Conservation (phyloP, 1,139 yeast species). For the Debaryomyces sp. region DNA sequence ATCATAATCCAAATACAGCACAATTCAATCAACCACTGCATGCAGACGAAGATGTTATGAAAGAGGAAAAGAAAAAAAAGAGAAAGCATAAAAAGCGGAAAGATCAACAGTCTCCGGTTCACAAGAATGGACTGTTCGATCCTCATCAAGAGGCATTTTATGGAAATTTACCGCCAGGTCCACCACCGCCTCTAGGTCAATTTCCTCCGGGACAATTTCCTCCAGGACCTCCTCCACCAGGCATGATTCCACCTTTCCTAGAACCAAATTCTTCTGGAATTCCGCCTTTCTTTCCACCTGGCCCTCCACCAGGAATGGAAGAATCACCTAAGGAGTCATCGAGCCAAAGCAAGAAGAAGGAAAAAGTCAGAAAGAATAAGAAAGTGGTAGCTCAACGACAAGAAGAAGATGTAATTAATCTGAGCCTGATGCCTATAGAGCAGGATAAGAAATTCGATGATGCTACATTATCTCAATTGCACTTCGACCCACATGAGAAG, state of each 20-base stretch:
- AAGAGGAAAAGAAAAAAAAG: constrained; percentile 15
- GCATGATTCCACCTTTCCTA: constrained; percentile 17
- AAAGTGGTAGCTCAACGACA: background rate
- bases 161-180: constrained; percentile 18
- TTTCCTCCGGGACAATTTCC: constrained; percentile 20
- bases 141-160: constrained; percentile 6
- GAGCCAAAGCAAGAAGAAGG: constrained; percentile 8
- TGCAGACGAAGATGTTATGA: constrained; percentile 10
- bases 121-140: constrained; percentile 7
- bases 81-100: constrained; percentile 16
- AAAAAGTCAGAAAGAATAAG: constrained; percentile 3
- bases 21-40: background rate
- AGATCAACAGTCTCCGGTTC: constrained; percentile 27
- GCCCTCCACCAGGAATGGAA: constrained; percentile 19
- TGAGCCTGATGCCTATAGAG: background rate
- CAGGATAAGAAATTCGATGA: background rate
- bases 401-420: background rate
- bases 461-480: background rate
- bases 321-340: constrained; percentile 1
- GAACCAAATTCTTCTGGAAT: background rate
- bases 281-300: constrained; percentile 15
- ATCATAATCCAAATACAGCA: background rate
- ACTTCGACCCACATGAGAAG: background rate
- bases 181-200: constrained; percentile 18
- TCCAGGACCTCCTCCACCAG: constrained; percentile 18